Percentiles rank a stretch among this genome's conserved stretches.
Conservation (phyloP, 1,284 basidiomycete genomes). For the Xerocomus minutiporus region DNA sequence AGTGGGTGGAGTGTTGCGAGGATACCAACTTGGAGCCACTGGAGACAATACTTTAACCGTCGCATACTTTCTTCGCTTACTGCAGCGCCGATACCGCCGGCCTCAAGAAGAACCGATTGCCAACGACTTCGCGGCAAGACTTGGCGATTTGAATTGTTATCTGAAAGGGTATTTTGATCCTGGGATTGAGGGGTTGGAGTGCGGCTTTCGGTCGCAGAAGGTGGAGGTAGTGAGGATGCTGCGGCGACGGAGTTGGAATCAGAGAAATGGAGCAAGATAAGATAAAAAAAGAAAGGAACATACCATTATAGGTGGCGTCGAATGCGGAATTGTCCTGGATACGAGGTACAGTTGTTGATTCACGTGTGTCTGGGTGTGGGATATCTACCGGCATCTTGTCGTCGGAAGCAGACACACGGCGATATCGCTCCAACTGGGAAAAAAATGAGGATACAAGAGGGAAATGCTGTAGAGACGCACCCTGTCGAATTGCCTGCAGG, state of each 20-base stretch:
- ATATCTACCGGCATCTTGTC: slow-evolving; percentile 29
- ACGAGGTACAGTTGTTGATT: background rate
- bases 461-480: slow-evolving; percentile 39
- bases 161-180: slow-evolving; percentile 8
- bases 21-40: slow-evolving; percentile 76
- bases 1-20: slow-evolving; percentile 42
- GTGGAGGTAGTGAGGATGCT: slow-evolving; percentile 2
- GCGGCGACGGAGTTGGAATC: slow-evolving; percentile 2
- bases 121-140: slow-evolving; percentile 70
- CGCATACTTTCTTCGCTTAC: slow-evolving; percentile 89
- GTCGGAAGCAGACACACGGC: slow-evolving; percentile 36
- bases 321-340: slow-evolving; percentile 8
- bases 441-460: background rate
- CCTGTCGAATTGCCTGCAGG: slow-evolving; percentile 78
- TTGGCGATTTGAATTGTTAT: slow-evolving; percentile 34
- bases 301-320: slow-evolving; percentile 8
- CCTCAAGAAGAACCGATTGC: slow-evolving; percentile 82
- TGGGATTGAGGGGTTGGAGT: slow-evolving; percentile 22
- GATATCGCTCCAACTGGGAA: slow-evolving; percentile 49
- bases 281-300: slow-evolving; percentile 2
- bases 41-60: slow-evolving; percentile 78
- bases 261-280: slow-evolving; percentile 8
- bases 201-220: slow-evolving; percentile 8
- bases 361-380: slow-evolving; percentile 1
- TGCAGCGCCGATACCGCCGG: slow-evolving; percentile 85